Evolutionary conservation across 441 rosid genomes (phyloP), one percentile per base, ranked within the genome.

Genomic region (Pelargonium citronellum): DNA sequence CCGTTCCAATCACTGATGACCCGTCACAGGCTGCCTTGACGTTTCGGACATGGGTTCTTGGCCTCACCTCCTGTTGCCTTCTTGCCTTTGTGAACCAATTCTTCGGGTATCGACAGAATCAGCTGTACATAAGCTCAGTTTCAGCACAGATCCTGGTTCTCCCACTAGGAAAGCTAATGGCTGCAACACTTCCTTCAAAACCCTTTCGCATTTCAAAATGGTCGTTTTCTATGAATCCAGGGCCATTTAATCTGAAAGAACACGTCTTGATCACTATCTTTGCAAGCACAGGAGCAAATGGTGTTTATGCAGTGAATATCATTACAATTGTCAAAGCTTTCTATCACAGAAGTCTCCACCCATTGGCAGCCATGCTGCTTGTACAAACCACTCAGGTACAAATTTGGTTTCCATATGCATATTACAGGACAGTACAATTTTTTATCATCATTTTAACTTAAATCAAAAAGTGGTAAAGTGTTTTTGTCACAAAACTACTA

Each of bases 1-100:
- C 96, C 0, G 96, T 93, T 69, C 87, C 97, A 0, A 85, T 83
- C 61, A 85, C 86, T 8, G 98, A 91, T 67, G 97, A 93, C 27
- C 91, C 95, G 1, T 60, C 83, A 1, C 55, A 64, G 64, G 78
- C 88, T 0, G 84, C 76, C 17, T 75, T 93, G 43, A 93, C 98
- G 1, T 79, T 93, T 60, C 67, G 93, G 20, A 87, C 96, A 77
- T 88, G 98, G 96, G 16, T 72, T 58, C 89, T 91, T 6, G 97
- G 96, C 7, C 44, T 89, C 15, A 0, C 61, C 3, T 81, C 87
- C 1, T 93, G 97, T 34, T 66, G 71, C 39, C 5, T 84, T 62
- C 87, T 89, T 7, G 77, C 92, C 3, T 93, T 84, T 44, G 77
- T 84, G 46, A 86, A 89, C 79, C 89, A 89, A 20, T 94, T 90